Base-by-base conservation (phyloP, 2,329 filamentous ascomycete genomes). In the Ophiostoma tasmaniense region DNA sequence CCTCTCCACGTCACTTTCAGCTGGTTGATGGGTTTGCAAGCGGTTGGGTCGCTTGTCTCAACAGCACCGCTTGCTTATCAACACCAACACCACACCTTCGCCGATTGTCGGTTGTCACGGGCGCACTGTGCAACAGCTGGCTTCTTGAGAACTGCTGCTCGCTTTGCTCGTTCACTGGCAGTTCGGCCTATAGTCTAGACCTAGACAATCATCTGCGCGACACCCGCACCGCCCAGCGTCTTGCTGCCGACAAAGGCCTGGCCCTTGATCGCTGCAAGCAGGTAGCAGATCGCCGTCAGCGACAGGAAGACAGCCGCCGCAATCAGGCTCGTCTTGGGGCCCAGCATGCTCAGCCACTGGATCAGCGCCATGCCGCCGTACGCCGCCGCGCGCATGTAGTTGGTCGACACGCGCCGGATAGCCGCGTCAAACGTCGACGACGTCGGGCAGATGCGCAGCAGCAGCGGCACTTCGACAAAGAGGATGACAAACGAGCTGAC, bases 401-500 rank as follows among this genome's bases (percentile, higher is more conserved):
- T 98, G 70, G 93, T 96, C 72, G 92, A 92, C 83, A 99, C 91
- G 76, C 87, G 89, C 80, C 94, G 93, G 79, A 99, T 94, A 78
- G 93, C 89, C 73, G 81, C 83, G 79, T 99, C 95, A 81, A 99
- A 99, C 73, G 86, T 88, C 73, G 89, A 80, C 17, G 94, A 98
- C 6, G 95, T 99, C 70, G 95, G 95, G 83, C 95, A 99, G 82
- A 99, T 97, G 80, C 95, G 91, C 71, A 99, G 89, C 70, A 99
- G 90, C 70, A 98, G 89, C 35, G 95, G 95, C 22, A 99, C 89
- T 79, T 99, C 91, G 76, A 94, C 85, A 80, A 95, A 95, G 76
- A 95, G 82, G 76, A 95, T 90, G 74, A 93, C 75, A 74, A 93
- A 87, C 17, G 88, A 85, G 66, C 85, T 92, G 71, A 85, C 82